Evolutionary conservation across 352 stramenopile species (phyloP), one percentile per base, ranked within the genome.

Genomic region (Phytophthora ramorum): DNA sequence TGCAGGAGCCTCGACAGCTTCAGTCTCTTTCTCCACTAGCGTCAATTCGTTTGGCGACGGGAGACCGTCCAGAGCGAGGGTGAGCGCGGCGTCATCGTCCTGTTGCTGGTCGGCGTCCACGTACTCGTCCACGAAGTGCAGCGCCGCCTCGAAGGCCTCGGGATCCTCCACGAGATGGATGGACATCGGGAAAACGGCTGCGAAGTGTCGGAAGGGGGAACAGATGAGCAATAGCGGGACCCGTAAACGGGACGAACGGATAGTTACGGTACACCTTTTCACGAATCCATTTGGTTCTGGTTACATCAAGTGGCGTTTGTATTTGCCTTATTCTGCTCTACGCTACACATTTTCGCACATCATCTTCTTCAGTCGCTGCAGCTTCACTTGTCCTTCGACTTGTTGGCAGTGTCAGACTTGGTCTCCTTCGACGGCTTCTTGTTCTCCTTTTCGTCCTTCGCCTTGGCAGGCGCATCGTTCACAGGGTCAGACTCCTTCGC

Each of bases 61-160:
- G 17, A 71, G 60, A 44, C 34, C 60, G 13, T 61, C 66, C 24
- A 74, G 41, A 16, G 54, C 54, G 34, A 63, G 54, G 0, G 34
- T 14, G 22, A 63, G 60, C 7, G 41, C 34, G 1, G 19, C 59
- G n/a, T 61, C 54, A 17, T 67, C 49, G 2, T 53, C 43, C 2
- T 22, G 16, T 19, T 10, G 41, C 14, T 17, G 48, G 1, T 56
- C n/a, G 2, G 41, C 7, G 2, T 34, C 53, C 2, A 34, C 54
- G 40, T 63, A 78, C 48, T 68, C 64, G 46, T 80, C 72, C 40
- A 80, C 65, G 37, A 80, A 76, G 51, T 63, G 49, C 43, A 80
- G 56, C 13, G 69, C 72, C 14, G 69, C 72, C 38, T 73, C 55
- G 34, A 80, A 69, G n/a, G 61, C 46, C 35, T 68, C 65, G 8